These are phyloP conservation scores for Aspergillus felis DNA, from an alignment of 2,329 filamentous ascomycete genomes.

Conservation along the genomic window DNA sequence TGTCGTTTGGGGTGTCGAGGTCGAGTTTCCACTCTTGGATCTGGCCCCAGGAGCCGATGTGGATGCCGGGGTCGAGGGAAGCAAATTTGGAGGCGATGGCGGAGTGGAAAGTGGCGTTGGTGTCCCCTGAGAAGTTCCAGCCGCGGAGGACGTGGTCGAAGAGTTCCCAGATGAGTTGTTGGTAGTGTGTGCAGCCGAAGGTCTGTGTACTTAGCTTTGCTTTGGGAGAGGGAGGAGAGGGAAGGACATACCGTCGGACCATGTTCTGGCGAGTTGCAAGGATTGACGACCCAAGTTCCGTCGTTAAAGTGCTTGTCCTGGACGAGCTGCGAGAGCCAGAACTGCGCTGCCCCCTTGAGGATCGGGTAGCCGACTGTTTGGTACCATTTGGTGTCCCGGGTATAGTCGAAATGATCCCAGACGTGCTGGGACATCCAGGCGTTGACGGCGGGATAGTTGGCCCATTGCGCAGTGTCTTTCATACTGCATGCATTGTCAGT, in stretches of 20 bases:
- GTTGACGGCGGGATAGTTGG: constrained; percentile 37
- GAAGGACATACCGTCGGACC: constrained; percentile 38
- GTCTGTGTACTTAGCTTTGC: constrained; percentile 5
- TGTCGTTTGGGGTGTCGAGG: constrained; percentile 41
- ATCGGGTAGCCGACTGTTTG: constrained; percentile 49
- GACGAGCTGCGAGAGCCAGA: constrained; percentile 55
- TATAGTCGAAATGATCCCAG: constrained; percentile 55
- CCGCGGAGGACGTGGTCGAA: constrained; percentile 37
- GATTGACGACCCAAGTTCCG: constrained; percentile 52
- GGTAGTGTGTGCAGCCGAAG: constrained; percentile 24
- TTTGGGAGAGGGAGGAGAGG: too few relatives aligned
- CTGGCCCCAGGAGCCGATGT: constrained; percentile 42
- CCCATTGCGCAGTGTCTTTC: constrained; percentile 42
- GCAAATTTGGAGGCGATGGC: constrained; percentile 6
- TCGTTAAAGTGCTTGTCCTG: constrained; percentile 50
- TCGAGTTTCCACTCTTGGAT: constrained; percentile 52
- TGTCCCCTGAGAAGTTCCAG: constrained; percentile 33
- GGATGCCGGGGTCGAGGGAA: constrained; percentile 22
- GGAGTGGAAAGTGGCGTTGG: constrained; percentile 5
- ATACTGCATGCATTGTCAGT: constrained; percentile 23
- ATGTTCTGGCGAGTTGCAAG: constrained; percentile 58
- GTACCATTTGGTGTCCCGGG: constrained; percentile 46
- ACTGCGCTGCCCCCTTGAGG: constrained; percentile 51
- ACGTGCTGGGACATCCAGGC: constrained; percentile 61
- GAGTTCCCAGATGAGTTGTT: constrained; percentile 34